phyloP scores from a whole-genome alignment of 2,329 filamentous ascomycete genomes.

The Pseudogymnoascus sp. region DNA sequence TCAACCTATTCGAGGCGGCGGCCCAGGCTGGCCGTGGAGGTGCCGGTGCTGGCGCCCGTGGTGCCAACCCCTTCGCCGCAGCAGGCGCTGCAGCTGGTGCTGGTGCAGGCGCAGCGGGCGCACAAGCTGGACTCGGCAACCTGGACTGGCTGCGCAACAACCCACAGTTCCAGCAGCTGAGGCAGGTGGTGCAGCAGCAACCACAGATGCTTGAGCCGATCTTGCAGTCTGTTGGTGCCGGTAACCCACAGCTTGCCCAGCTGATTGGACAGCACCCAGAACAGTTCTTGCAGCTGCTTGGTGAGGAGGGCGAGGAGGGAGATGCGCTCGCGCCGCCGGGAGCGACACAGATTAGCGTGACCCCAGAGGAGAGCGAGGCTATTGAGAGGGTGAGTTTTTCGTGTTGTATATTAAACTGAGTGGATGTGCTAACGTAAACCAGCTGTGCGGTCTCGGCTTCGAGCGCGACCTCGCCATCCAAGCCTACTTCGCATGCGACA shows the following conservation, averaged over 20 bases:
- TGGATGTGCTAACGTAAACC: conserved; percentile 17
- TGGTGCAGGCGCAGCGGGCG: conserved; percentile 34
- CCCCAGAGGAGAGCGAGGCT: conserved; percentile 91
- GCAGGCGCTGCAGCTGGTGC: conserved; percentile 44
- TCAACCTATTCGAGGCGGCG: conserved; percentile 91
- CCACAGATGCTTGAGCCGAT: conserved; percentile 98
- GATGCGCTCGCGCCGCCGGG: conserved; percentile 71
- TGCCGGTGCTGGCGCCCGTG: conserved; percentile 29
- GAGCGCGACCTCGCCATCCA: conserved; percentile 90
- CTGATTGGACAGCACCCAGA: conserved; percentile 88
- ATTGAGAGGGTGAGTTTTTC: conserved; percentile 72
- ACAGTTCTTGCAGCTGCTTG: conserved; percentile 82
- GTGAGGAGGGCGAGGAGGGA: conserved; percentile 80
- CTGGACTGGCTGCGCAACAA: conserved; percentile 93
- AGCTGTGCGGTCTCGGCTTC: conserved; percentile 91
- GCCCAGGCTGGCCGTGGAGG: conserved; percentile 57
- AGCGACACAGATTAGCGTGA: conserved; percentile 82
- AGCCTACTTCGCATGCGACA: conserved; percentile 98
- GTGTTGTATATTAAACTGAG: conserved; percentile 8
- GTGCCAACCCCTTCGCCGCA: conserved; percentile 29
- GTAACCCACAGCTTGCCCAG: conserved; percentile 89
- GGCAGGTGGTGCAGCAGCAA: conserved; percentile 94
- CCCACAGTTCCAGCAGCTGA: conserved; percentile 93
- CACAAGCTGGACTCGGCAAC: conserved; percentile 56
- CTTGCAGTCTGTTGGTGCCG: conserved; percentile 86